Base-by-base conservation (phyloP, 495 filamentous ascomycete genomes). In the Xylaria bambusicola region DNA sequence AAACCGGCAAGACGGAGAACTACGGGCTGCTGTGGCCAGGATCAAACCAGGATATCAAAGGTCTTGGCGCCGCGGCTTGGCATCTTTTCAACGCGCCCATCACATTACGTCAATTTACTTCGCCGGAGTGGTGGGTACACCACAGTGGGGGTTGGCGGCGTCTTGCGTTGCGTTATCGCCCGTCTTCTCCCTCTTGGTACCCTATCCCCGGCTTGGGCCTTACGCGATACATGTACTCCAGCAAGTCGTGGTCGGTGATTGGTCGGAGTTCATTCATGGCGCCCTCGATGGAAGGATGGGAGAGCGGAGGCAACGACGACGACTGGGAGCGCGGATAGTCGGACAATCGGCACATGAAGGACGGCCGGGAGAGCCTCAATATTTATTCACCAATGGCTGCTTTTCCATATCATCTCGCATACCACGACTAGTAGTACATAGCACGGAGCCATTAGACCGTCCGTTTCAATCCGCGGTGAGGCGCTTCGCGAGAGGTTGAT, bases 101-200 rank as follows among this genome's bases (percentile, higher is more conserved):
- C 45, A 21, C 54, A 57, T 57, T 57, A 57, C 54, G 54, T 57
- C 54, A 49, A 57, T 47, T 23, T 48, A 17, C 54, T 49, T 57
- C 29, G 54, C 54, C 54, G 24, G 6, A 23, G 17, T 44, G 36
- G 36, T 54, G 36, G 52, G 24, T 54, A 54, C 12, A 38, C 36
- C 3, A 38, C 12, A 38, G 6, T 15, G 36, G 35, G 5, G 21
- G 1, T 5, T 29, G 12, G 20, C 26, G 29, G 29, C 29, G 29
- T 33, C 29, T 33, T 5, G 29, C 29, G 5, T 5, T 33, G 29
- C 29, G 5, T 33, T 33, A 33, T 33, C 29, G 29, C 29, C 29
- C 10, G 29, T 10, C 29, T 33, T 9, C 36, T 31, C n/a, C n/a
- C 17, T 23, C 52, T 15, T 44, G 26, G 23, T 20, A 42, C 7